phyloP scores from a whole-genome alignment of 495 filamentous ascomycete species.

The Viridothelium virens region DNA sequence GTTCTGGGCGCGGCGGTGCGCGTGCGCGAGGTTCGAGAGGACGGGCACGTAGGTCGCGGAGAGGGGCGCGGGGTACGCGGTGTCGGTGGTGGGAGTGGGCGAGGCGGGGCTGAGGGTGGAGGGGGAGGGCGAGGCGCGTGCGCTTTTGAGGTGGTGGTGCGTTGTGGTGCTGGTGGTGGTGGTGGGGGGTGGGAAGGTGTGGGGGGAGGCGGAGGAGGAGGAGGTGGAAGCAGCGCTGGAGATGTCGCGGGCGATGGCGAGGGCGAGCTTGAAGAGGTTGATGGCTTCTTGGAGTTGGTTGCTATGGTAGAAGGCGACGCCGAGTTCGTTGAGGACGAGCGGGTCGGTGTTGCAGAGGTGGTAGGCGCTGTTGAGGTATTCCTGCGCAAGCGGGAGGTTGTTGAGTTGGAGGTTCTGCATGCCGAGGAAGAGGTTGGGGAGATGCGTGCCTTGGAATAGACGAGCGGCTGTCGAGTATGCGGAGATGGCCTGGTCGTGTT shows the following conservation, averaged over 20 bases:
- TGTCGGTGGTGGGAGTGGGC: constrained; percentile 25
- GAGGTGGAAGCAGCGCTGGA: constrained; percentile 21
- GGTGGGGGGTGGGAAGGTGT: constrained; percentile 15
- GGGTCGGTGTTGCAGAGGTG: constrained; percentile 70
- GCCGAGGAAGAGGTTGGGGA: constrained; percentile 91
- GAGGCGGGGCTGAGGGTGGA: background rate
- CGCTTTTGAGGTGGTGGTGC: constrained; percentile 11
- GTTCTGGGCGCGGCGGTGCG: constrained; percentile 63
- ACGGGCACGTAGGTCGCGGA: constrained; percentile 80
- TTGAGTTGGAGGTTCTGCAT: constrained; percentile 98
- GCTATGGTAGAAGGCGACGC: constrained; percentile 89
- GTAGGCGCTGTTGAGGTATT: constrained; percentile 87
- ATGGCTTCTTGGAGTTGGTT: constrained; percentile 66
- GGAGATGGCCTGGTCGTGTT: constrained; percentile 97
- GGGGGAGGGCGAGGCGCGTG: constrained; percentile 10
- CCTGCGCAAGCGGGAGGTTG: constrained; percentile 90
- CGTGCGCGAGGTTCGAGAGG: constrained; percentile 81
- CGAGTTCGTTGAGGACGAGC: constrained; percentile 88
- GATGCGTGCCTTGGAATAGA: constrained; percentile 92
- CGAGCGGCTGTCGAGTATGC: constrained; percentile 94
- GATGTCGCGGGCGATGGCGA: constrained; percentile 69
- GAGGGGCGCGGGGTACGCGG: constrained; percentile 43
- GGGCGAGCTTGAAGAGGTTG: constrained; percentile 62
- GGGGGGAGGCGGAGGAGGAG: background rate
- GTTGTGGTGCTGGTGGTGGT: constrained; percentile 15